Conservation (phyloP, 768 basidiomycete genomes). For the Solioccasus polychromus region DNA sequence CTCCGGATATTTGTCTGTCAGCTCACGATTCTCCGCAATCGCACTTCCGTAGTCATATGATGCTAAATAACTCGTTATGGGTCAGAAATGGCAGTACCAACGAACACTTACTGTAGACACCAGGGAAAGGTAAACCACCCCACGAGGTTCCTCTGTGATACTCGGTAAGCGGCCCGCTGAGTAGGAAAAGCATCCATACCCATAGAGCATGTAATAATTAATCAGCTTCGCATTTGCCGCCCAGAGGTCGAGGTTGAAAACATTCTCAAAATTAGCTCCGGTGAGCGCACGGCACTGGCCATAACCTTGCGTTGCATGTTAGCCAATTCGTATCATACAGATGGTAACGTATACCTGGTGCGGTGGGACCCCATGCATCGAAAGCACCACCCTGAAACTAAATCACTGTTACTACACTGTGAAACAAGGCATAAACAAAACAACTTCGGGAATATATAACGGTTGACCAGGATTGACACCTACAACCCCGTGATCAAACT, state of each 20-base stretch:
- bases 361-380: constrained; percentile 77
- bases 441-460: constrained; percentile 70
- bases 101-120: constrained; percentile 52
- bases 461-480: constrained; percentile 48
- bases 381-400: constrained; percentile 75
- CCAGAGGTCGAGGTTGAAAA: constrained; percentile 77
- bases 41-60: constrained; percentile 83
- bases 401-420: constrained; percentile 13
- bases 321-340: neutral
- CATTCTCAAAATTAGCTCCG: constrained; percentile 71
- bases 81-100: neutral
- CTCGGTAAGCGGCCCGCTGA: neutral
- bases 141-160: constrained; percentile 73
- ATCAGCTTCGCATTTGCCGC: constrained; percentile 80
- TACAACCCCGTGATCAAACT: constrained; percentile 32
- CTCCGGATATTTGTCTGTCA: constrained; percentile 71
- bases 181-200: constrained; percentile 38
- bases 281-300: constrained; percentile 62
- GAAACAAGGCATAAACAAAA: neutral
- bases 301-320: constrained; percentile 45
- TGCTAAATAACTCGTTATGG: constrained; percentile 19
- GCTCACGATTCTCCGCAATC: constrained; percentile 62
- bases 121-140: constrained; percentile 78
- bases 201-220: constrained; percentile 84
- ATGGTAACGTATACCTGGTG: constrained; percentile 47